Conservation (phyloP, 129 eudicot species). For the Centaurea solstitialis region DNA sequence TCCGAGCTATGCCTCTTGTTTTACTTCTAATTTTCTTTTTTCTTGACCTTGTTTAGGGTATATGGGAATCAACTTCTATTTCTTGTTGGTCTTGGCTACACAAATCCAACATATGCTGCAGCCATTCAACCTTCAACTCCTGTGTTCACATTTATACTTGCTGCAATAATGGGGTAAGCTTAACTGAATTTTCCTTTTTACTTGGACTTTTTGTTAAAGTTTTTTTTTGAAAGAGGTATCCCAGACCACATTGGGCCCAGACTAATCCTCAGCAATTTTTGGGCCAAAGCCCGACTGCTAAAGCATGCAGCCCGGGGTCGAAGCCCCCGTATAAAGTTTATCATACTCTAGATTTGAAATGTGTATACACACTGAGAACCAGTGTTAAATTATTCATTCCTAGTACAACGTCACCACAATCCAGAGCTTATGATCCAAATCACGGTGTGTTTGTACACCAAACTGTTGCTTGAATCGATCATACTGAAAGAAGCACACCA, state of each 20-base stretch:
- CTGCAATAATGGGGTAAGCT: constrained; percentile 78
- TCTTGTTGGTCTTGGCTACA: constrained; percentile 94
- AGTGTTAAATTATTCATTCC: background rate
- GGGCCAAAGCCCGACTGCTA: no score
- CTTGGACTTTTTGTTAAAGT: background rate
- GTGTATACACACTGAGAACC: background rate
- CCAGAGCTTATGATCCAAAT: background rate
- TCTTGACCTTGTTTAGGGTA: constrained; percentile 54
- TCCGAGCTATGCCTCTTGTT: background rate
- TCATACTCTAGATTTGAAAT: background rate
- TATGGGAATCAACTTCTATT: constrained; percentile 95
- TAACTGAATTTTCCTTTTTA: background rate
- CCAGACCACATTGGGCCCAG: no score
- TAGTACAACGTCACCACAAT: background rate
- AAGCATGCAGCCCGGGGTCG: no score
- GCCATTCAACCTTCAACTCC: constrained; percentile 96
- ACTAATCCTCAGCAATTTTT: no score
- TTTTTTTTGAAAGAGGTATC: no score
- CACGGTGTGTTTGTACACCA: background rate
- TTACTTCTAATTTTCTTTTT: background rate
- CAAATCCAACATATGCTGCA: constrained; percentile 96
- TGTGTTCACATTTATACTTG: constrained; percentile 81
- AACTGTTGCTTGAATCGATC: background rate
- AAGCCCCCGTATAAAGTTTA: no score
- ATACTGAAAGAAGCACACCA: background rate